Conservation (phyloP, 202 grass and related monocot genomes). For the Setaria viridis region DNA sequence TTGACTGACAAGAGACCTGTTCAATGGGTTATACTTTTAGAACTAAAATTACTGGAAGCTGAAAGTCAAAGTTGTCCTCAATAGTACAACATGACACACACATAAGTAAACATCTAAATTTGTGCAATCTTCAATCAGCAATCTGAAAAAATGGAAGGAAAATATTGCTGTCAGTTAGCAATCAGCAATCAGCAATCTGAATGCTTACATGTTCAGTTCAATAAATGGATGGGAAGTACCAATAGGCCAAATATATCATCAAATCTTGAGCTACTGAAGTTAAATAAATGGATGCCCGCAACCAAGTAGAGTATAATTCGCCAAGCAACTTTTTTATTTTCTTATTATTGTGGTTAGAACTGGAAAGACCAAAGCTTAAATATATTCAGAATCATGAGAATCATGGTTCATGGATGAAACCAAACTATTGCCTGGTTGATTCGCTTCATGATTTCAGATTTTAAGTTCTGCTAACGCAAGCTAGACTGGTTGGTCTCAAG, state of each 20-base stretch:
- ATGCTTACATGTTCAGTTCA: no score
- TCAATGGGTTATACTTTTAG: no score
- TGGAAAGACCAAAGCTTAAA: slow-evolving; percentile 6
- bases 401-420: slow-evolving; percentile 2
- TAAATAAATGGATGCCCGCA: background rate
- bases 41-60: no score
- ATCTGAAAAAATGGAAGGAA: background rate
- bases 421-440: slow-evolving; percentile 1
- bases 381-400: background rate
- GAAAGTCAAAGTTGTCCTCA: no score
- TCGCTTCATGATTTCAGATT: background rate
- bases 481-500: slow-evolving; percentile 37
- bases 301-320: slow-evolving; percentile 30
- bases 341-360: background rate
- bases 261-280: no score
- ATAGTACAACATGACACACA: no score
- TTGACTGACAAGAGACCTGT: no score
- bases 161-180: no score
- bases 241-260: no score
- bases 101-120: background rate
- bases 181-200: no score
- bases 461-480: slow-evolving; percentile 27
- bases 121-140: background rate
- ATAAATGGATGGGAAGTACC: no score
- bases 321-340: background rate